These are phyloP conservation scores for Tritrichomonas foetus DNA, from an alignment of 208 protist genomes.

Conservation along the genomic window DNA sequence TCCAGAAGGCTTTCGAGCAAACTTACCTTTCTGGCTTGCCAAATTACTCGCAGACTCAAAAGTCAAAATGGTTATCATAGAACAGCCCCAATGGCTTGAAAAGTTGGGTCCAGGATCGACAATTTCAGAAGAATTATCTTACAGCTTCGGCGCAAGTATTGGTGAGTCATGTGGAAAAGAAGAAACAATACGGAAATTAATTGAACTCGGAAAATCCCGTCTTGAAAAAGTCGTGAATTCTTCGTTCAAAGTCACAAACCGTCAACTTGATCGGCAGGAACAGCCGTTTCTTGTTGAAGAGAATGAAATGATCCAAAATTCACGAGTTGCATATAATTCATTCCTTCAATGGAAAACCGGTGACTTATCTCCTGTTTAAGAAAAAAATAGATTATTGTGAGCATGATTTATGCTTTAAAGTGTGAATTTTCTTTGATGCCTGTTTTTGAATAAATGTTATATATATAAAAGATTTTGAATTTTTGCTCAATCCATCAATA, in stretches of 20 bases:
- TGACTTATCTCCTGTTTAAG: too few relatives aligned
- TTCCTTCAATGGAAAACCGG: background rate
- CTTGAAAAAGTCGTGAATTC: background rate
- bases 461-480: too few relatives aligned
- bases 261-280: background rate
- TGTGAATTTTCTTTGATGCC: too few relatives aligned
- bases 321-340: background rate
- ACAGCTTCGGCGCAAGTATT: background rate
- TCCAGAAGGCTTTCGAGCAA: background rate
- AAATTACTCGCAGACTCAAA: background rate
- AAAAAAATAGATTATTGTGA: too few relatives aligned
- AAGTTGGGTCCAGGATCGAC: background rate
- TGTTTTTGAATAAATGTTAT: too few relatives aligned
- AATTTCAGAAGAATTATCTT: background rate
- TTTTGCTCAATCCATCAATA: too few relatives aligned
- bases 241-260: background rate
- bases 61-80: background rate
- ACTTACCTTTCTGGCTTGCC: background rate
- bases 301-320: background rate
- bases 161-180: background rate
- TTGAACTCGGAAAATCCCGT: background rate
- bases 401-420: too few relatives aligned
- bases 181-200: background rate
- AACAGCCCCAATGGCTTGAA: background rate
- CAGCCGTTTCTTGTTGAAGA: background rate